These are phyloP conservation scores for Arthrobotrys sinensis DNA, from an alignment of 2,329 filamentous ascomycete species.

Conservation along the genomic window DNA sequence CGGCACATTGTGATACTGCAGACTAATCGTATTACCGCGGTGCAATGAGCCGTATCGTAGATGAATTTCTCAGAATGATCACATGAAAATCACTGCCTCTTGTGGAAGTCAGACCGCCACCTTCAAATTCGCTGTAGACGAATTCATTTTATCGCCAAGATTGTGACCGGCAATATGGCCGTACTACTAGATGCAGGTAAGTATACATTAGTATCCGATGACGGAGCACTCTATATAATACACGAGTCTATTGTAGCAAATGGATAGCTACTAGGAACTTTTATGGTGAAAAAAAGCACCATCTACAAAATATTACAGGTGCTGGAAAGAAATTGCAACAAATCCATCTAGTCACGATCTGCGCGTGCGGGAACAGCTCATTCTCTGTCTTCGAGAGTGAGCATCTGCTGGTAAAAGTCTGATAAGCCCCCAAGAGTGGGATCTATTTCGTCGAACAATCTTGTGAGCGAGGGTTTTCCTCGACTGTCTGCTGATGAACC, in stretches of 20 bases:
- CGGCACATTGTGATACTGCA: too few species aligned
- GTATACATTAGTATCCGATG: too few species aligned
- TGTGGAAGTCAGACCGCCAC: neutral
- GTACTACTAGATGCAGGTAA: too few species aligned
- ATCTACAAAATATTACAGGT: conserved; percentile 9
- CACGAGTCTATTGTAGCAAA: neutral
- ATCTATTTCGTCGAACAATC: conserved; percentile 46
- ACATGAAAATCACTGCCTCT: neutral
- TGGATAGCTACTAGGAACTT: neutral
- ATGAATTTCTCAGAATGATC: neutral
- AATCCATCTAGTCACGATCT: conserved; percentile 5
- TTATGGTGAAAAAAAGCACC: neutral
- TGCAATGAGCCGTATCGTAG: too few species aligned
- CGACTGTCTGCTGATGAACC: neutral
- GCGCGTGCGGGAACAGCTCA: conserved; percentile 1
- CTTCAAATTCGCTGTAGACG: neutral
- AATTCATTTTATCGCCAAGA: neutral
- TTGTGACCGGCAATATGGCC: neutral
- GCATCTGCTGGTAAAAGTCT: conserved; percentile 50
- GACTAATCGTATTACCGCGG: too few species aligned
- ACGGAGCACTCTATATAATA: neutral
- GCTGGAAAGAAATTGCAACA: conserved; percentile 14
- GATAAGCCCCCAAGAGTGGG: conserved; percentile 49
- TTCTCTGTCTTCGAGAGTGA: conserved; percentile 26
- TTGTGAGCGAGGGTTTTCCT: conserved; percentile 14